phyloP scores from a whole-genome alignment of 139 green algal genomes.

The Closterium sp. region DNA sequence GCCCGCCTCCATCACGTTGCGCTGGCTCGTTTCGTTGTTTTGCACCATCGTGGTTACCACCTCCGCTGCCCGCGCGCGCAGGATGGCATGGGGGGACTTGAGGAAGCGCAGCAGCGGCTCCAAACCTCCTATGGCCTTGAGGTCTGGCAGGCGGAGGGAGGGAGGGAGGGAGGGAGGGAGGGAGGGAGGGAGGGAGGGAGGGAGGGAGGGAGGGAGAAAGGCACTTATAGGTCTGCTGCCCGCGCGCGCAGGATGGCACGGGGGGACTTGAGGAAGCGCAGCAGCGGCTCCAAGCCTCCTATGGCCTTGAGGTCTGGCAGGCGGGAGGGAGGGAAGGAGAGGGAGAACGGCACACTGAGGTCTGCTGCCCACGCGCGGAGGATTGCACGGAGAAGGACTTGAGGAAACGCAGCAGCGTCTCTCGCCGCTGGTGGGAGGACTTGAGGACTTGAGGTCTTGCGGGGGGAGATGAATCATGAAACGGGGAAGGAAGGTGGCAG shows the following conservation, averaged over 20 bases:
- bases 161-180: too few relatives aligned
- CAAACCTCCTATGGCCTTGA: slow-evolving; percentile 13
- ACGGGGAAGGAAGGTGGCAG: background rate
- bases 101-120: slow-evolving; percentile 25
- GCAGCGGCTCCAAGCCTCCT: slow-evolving; percentile 23
- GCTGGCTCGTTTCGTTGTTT: slow-evolving; percentile 46
- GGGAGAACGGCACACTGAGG: too few relatives aligned
- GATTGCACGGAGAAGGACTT: background rate
- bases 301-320: background rate
- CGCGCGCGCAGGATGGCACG: slow-evolving; percentile 12
- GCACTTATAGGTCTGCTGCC: slow-evolving; percentile 17
- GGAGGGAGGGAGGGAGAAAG: too few relatives aligned
- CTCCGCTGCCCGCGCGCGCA: slow-evolving; percentile 41
- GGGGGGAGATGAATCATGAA: too few relatives aligned
- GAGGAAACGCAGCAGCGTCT: slow-evolving; percentile 20
- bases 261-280: slow-evolving; percentile 6
- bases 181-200: too few relatives aligned
- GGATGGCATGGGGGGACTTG: background rate
- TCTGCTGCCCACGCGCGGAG: slow-evolving; percentile 38
- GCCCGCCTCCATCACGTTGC: slow-evolving; percentile 40
- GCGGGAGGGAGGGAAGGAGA: background rate
- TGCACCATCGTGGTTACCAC: slow-evolving; percentile 49
- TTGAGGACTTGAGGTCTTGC: too few relatives aligned
- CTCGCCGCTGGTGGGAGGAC: too few relatives aligned
- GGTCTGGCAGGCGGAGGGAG: background rate